Evolutionary conservation across 108 stramenopile species (phyloP).

Genomic region (Craspedostauros australis): DNA sequence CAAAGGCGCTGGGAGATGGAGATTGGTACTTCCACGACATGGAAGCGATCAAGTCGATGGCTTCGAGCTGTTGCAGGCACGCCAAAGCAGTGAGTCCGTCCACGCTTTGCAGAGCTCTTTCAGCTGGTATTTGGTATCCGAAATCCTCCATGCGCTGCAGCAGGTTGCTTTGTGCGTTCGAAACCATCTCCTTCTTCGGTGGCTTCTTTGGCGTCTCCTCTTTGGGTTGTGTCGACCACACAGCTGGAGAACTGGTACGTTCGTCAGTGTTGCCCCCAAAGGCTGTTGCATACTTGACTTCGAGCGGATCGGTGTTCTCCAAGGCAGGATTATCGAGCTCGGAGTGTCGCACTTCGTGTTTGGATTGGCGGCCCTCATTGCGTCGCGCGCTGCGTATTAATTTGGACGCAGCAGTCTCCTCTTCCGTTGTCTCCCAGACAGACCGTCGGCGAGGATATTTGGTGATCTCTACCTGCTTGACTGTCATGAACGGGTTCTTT

Average conservation of each 20-base stretch:
- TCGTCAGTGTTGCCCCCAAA: background rate
- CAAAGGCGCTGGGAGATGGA: conserved; percentile 1
- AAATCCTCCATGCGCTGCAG: background rate
- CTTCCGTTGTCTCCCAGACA: too few species aligned
- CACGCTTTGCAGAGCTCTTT: background rate
- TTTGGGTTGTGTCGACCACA: background rate
- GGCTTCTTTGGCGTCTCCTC: background rate
- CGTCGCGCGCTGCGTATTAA: too few species aligned
- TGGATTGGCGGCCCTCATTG: too few species aligned
- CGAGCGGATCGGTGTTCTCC: too few species aligned
- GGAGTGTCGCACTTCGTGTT: too few species aligned
- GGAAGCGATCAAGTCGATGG: conserved; percentile 18
- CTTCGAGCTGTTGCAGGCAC: conserved; percentile 38
- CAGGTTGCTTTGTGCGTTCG: conserved; percentile 5
- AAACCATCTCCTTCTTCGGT: conserved; percentile 18
- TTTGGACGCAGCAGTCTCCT: too few species aligned
- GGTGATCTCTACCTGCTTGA: too few species aligned
- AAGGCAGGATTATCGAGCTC: too few species aligned
- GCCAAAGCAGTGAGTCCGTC: conserved; percentile 33
- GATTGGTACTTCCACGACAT: conserved; percentile 12
- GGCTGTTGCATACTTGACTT: background rate
- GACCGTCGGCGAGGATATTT: too few species aligned
- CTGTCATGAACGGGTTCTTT: too few species aligned
- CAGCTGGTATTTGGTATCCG: background rate
- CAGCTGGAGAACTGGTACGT: too few species aligned